Evolutionary conservation across 208 protist species (phyloP).

Genomic region (Acanthamoeba royreba): DNA sequence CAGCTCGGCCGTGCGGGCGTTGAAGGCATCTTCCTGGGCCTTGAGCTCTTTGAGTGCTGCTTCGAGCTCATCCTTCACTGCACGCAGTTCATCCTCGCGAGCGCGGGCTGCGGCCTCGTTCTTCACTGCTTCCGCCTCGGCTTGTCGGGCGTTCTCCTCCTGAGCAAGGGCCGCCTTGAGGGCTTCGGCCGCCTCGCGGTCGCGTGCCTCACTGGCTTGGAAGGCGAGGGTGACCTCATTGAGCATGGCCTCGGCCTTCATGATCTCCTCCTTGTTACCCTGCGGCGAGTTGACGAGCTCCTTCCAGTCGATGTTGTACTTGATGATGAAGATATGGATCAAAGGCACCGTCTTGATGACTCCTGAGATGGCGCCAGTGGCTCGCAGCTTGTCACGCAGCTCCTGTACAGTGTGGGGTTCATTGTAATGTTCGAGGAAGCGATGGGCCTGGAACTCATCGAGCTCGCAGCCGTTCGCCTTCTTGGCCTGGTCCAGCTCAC

Average conservation of each 20-base stretch:
- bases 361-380: background rate
- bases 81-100: slow-evolving; percentile 1
- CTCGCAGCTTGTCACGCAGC: background rate
- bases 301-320: slow-evolving; percentile 43
- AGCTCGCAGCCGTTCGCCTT: background rate
- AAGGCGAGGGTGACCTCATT: background rate
- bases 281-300: background rate
- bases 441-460: slow-evolving; percentile 16
- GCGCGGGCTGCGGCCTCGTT: background rate
- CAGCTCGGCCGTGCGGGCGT: slow-evolving; percentile 32
- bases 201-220: background rate
- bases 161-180: too few relatives aligned
- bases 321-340: slow-evolving; percentile 14
- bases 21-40: slow-evolving; percentile 36
- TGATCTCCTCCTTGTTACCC: slow-evolving; percentile 51
- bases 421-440: slow-evolving; percentile 10
- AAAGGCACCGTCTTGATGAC: background rate
- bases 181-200: background rate
- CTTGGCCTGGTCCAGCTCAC: background rate
- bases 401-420: background rate
- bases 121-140: background rate
- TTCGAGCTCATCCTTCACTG: slow-evolving; percentile 18
- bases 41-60: slow-evolving; percentile 24
- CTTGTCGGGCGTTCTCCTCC: background rate
- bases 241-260: slow-evolving; percentile 23